Evolutionary conservation across 345 rosid species (phyloP).

Genomic region (Eucalyptus curtisii): DNA sequence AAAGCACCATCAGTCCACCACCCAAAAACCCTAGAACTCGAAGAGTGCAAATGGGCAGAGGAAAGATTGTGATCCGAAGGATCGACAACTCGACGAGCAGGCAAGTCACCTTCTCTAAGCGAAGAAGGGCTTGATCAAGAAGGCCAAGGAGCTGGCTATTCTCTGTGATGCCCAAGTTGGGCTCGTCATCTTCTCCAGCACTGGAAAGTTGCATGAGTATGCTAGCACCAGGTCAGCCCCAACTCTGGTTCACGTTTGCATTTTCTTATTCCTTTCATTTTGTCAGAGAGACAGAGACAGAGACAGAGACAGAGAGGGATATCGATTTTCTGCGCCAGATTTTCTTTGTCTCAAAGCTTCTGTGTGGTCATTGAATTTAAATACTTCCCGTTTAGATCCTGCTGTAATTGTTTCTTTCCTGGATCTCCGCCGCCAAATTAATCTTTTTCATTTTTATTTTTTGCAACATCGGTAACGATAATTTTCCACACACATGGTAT

Average conservation of each 20-base stretch:
- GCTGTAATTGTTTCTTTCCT: not conserved
- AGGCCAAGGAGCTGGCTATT: constrained; percentile 48
- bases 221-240: constrained; percentile 32
- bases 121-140: constrained; percentile 43
- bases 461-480: not conserved
- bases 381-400: not conserved
- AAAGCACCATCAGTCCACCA: not conserved
- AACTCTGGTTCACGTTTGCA: not conserved
- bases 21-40: not conserved
- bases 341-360: not conserved
- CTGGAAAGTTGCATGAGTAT: constrained; percentile 38
- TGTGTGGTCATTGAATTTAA: not conserved
- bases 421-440: not conserved
- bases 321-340: not conserved
- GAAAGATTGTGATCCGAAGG: constrained; percentile 44
- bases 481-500: not conserved
- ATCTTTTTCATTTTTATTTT: not conserved
- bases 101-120: constrained; percentile 51
- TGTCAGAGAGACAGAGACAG: not conserved
- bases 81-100: constrained; percentile 48
- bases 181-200: constrained; percentile 48
- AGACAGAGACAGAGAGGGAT: not conserved
- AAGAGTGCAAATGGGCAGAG: constrained; percentile 35
- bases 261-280: not conserved
- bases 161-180: constrained; percentile 52